Percentiles rank a stretch among this genome's conserved stretches.
Evolutionary conservation across 805 yeast species (phyloP).

Genomic region (Zygotorulaspora florentina): DNA sequence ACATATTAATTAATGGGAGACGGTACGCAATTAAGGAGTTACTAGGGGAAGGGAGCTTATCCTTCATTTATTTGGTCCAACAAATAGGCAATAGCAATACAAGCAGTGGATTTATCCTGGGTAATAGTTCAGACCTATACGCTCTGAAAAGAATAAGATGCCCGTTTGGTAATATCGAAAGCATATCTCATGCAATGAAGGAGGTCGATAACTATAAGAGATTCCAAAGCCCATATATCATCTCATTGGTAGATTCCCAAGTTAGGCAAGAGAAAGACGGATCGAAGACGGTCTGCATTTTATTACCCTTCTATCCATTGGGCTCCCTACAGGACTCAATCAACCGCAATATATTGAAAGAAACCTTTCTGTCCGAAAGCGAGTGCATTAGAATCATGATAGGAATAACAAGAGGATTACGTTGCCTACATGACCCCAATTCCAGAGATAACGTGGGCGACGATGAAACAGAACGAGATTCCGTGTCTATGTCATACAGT

Average conservation of each 20-base stretch:
- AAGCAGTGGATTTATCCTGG: constrained; percentile 1
- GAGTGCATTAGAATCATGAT: constrained; percentile 60
- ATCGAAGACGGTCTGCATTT: constrained; percentile 67
- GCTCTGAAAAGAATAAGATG: constrained; percentile 86
- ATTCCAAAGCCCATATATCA: constrained; percentile 63
- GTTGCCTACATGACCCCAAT: constrained; percentile 56
- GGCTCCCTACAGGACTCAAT: constrained; percentile 83
- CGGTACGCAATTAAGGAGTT: constrained; percentile 60
- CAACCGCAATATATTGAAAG: constrained; percentile 56
- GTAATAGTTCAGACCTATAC: constrained; percentile 37
- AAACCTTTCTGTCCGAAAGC: constrained; percentile 49
- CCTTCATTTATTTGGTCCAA: constrained; percentile 78
- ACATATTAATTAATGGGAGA: constrained; percentile 50
- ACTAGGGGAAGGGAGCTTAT: constrained; percentile 89
- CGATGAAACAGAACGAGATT: constrained; percentile 10
- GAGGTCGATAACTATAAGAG: constrained; percentile 74
- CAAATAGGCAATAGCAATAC: constrained; percentile 36
- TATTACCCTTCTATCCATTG: constrained; percentile 69
- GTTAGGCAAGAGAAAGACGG: constrained; percentile 75
- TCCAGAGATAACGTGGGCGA: constrained; percentile 16
- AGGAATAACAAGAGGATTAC: constrained; percentile 71
- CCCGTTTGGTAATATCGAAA: constrained; percentile 72
- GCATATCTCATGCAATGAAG: constrained; percentile 65
- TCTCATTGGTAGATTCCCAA: constrained; percentile 65
- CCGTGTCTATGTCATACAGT: constrained; percentile 20